phyloP scores from a whole-genome alignment of 139 green algal genomes.

The Nannochloris sp. region DNA sequence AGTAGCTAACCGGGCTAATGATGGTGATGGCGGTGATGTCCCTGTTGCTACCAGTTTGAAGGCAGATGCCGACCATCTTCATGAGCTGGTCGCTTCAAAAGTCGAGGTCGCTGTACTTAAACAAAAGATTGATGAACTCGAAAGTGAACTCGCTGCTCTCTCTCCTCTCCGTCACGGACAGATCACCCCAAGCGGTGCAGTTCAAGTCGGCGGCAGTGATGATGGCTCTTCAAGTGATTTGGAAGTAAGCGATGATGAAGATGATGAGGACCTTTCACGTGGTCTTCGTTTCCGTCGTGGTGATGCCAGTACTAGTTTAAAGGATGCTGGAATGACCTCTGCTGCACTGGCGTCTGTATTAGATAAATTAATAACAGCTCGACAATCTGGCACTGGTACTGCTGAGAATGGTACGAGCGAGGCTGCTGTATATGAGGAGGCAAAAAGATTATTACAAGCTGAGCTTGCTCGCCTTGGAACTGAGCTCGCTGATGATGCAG shows the following conservation, averaged over 20 bases:
- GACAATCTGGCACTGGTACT: neutral
- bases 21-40: neutral
- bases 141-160: neutral
- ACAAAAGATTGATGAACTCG: neutral
- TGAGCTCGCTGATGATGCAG: constrained; percentile 3
- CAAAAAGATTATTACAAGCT: constrained; percentile 12
- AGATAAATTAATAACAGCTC: constrained; percentile 14
- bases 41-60: neutral
- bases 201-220: neutral
- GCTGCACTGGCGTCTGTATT: constrained; percentile 10
- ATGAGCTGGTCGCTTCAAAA: neutral
- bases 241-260: neutral
- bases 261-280: too few relatives aligned
- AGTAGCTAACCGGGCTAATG: neutral
- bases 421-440: constrained; percentile 17
- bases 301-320: neutral
- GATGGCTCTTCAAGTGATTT: neutral
- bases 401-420: neutral
- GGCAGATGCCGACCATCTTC: neutral
- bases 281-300: neutral
- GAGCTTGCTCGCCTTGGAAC: constrained; percentile 20
- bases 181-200: neutral
- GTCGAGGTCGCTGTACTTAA: neutral
- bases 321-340: constrained; percentile 3
- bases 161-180: neutral